Base-by-base conservation (phyloP, 75 land plant species). In the Gnetum montanum region DNA sequence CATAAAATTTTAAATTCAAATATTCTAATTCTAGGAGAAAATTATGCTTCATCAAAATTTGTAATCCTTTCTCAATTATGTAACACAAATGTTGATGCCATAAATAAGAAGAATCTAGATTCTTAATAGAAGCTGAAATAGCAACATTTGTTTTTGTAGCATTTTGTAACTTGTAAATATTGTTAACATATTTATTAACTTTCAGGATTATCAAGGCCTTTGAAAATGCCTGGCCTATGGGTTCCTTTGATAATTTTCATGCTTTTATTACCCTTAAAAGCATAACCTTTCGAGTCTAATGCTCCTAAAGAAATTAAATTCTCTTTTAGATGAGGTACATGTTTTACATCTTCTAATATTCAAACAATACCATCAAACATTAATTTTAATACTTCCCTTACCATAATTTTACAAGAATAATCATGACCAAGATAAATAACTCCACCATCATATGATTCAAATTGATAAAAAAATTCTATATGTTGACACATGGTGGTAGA, bases 331-430 rank as follows among this genome's bases (percentile, higher is more conserved):
- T 45, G 18, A 12, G 40, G 24, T 0, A 40, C 36, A 31, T 58
- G 60, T 35, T 45, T 24, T 3, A 58, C 60, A 0, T 24, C 35
- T n/a, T 0, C 10, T 22, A 58, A 24, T 24, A 28, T 58, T 43
- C 45, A 3, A 31, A 58, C 34, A 8, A 26, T 40, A 27, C 44
- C 43, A 58, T 58, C 44, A 37, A 22, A 12, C 60, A 58, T 38
- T 58, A 20, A 38, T 16, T 30, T 58, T 58, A 31, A 58, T 33
- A 3, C 45, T 38, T 22, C 60, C 43, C 33, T 38, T 58, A 1
- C 60, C 45, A 37, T 45, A 7, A 58, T 40, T 19, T 58, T 28
- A 3, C 40, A 58, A 1, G 44, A 13, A 58, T 34, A 45, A 38
- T 38, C 20, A 41, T 58, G 38, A 3, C 60, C 44, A 22, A 58